Evolutionary conservation across 306 rosid species (phyloP).

Genomic region (Quercus gilva): DNA sequence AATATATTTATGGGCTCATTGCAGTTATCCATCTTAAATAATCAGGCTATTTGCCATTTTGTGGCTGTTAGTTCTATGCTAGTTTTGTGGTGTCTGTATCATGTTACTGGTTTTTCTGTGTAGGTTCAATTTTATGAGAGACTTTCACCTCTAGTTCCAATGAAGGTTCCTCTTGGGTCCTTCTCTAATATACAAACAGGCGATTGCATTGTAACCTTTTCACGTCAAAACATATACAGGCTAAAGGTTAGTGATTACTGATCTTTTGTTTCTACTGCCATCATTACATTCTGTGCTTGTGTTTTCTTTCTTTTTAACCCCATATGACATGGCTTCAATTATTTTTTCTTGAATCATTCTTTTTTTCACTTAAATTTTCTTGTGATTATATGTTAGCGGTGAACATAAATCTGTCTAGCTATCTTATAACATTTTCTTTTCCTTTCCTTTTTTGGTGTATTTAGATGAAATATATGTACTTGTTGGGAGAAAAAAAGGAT

Average conservation of each 20-base stretch:
- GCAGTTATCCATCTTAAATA: no score
- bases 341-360: constrained; percentile 1
- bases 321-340: background rate
- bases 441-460: background rate
- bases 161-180: constrained; percentile 70
- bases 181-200: constrained; percentile 70
- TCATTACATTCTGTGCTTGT: background rate
- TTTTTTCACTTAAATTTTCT: constrained; percentile 1
- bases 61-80: constrained; percentile 21
- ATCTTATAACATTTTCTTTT: background rate
- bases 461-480: background rate
- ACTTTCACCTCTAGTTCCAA: constrained; percentile 81
- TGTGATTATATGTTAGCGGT: background rate
- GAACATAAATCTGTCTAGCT: background rate
- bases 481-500: background rate
- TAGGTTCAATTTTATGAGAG: constrained; percentile 80
- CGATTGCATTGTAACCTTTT: constrained; percentile 87
- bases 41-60: background rate
- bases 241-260: constrained; percentile 58
- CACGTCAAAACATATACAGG: constrained; percentile 60
- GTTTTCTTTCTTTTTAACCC: constrained; percentile 6
- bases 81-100: constrained; percentile 11
- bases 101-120: constrained; percentile 18
- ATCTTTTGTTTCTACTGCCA: background rate
- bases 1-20: background rate